A percentile compares a stretch with the other conserved stretches of the same genome.
phyloP scores from a whole-genome alignment of 2,329 filamentous ascomycete species.

The Ambrosiella cleistominuta region DNA sequence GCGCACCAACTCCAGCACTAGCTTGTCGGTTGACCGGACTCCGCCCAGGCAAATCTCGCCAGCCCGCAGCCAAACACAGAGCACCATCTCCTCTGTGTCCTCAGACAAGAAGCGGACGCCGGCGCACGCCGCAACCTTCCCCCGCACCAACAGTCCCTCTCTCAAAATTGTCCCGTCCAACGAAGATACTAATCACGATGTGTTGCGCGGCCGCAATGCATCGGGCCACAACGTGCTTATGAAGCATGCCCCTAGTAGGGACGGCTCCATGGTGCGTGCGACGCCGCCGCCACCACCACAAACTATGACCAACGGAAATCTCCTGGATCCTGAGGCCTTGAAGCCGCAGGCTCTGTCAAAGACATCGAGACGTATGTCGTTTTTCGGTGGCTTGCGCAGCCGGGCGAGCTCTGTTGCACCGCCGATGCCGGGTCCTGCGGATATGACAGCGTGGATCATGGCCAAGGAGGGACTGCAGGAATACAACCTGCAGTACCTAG shows the following conservation, averaged over 20 bases:
- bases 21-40: conserved; percentile 3
- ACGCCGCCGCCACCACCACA: not conserved
- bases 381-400: conserved; percentile 9
- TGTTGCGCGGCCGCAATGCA: conserved; percentile 4
- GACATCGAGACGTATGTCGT: conserved; percentile 9
- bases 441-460: conserved; percentile 34
- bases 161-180: not conserved
- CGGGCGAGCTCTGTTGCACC: conserved; percentile 5
- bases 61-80: conserved; percentile 8
- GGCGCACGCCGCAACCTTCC: conserved; percentile 1
- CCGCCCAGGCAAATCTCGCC: conserved; percentile 8
- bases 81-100: conserved; percentile 9
- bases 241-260: conserved; percentile 6
- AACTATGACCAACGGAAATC: not conserved
- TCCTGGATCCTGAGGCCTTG: conserved; percentile 7
- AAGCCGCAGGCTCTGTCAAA: conserved; percentile 3
- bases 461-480: conserved; percentile 31
- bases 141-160: conserved; percentile 2
- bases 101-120: not conserved
- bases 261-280: not conserved
- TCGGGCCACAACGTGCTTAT: conserved; percentile 4
- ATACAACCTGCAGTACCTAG: conserved; percentile 36
- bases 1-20: conserved; percentile 6
- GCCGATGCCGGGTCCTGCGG: conserved; percentile 14
- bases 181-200: not conserved